Evolutionary conservation across 1,139 yeast genomes (phyloP), one percentile per base, ranked within the genome.

Genomic region (Yamadazyma conglobata): DNA sequence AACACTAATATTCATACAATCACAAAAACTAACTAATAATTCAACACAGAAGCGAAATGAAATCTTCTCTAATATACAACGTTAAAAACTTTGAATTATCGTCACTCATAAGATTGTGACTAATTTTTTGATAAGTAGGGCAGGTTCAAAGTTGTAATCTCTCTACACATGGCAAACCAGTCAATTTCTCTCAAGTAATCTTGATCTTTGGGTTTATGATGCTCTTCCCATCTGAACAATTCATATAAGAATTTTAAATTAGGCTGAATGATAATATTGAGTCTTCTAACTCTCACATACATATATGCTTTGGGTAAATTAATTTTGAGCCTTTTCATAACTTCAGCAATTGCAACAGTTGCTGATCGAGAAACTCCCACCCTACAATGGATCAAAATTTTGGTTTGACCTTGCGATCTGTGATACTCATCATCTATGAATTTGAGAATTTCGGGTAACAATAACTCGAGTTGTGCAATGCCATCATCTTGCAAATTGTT

Each of bases 141-240:
- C 42, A 70, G 69, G 56, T 89, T 89, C 58, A 89, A 67, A 40
- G 71, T 68, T 49, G 82, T 77, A 38, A 89, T 85, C 47, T 88
- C 95, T 26, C 94, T 73, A 54, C 96, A 86, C 52, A 89, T 63
- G n/a, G 84, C 70, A 50, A 78, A 84, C 97, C 97, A 89, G 50
- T 88, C 96, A 28, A 86, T 80, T 41, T 80, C 88, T 21, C 94
- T 60, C 23, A 77, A 53, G 22, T 43, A 40, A 16, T 38, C 40
- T 13, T 40, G 38, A 23, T 39, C 34, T 32, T 39, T 48, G 40
- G 34, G 32, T 32, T 47, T 50, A 39, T 56, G 58, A 19, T 34
- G 44, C 37, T 69, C 73, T 34, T 67, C 71, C 75, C 75, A 69
- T 42, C 68, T 65, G 50, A 69, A 66, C 34, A 69, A 49, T 38